These are phyloP conservation scores for Crithidia thermophila DNA, from an alignment of 208 protist species.

Conservation along the genomic window DNA sequence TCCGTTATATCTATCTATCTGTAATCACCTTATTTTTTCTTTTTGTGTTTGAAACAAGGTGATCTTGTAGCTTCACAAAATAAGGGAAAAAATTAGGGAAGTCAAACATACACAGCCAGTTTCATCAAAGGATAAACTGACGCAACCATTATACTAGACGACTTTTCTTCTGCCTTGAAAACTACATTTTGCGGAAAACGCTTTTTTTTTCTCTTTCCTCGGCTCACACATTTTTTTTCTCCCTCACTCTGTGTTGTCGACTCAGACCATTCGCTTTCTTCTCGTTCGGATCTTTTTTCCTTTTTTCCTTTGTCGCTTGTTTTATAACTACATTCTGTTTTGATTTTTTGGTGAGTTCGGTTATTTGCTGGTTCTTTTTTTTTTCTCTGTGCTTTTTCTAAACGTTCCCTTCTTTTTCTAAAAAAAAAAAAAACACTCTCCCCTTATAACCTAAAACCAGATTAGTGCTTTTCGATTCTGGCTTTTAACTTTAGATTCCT, in stretches of 20 bases:
- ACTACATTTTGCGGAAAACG: too few relatives aligned
- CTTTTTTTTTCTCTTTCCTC: too few relatives aligned
- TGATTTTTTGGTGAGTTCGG: too few relatives aligned
- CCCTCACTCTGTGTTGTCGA: conserved; percentile 1
- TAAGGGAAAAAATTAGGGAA: not conserved
- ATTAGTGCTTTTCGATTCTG: too few relatives aligned
- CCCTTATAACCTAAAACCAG: too few relatives aligned
- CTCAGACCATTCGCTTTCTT: not conserved
- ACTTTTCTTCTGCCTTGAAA: too few relatives aligned
- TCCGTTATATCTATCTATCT: not conserved
- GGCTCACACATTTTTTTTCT: conserved; percentile 7
- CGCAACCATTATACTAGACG: too few relatives aligned
- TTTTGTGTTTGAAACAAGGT: too few relatives aligned
- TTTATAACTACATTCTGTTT: not conserved
- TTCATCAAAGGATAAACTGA: too few relatives aligned
- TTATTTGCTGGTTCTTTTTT: conserved; percentile 4
- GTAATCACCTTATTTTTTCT: conserved; percentile 10
- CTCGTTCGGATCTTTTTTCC: conserved; percentile 5
- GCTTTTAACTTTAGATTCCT: not conserved
- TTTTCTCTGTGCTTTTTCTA: not conserved
- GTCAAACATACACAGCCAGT: too few relatives aligned
- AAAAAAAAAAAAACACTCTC: too few relatives aligned
- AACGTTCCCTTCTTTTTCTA: not conserved
- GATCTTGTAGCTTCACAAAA: too few relatives aligned
- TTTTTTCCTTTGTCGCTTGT: conserved; percentile 6